Evolutionary conservation across 2,329 filamentous ascomycete genomes (phyloP).

Genomic region (Exophiala calicioides): DNA sequence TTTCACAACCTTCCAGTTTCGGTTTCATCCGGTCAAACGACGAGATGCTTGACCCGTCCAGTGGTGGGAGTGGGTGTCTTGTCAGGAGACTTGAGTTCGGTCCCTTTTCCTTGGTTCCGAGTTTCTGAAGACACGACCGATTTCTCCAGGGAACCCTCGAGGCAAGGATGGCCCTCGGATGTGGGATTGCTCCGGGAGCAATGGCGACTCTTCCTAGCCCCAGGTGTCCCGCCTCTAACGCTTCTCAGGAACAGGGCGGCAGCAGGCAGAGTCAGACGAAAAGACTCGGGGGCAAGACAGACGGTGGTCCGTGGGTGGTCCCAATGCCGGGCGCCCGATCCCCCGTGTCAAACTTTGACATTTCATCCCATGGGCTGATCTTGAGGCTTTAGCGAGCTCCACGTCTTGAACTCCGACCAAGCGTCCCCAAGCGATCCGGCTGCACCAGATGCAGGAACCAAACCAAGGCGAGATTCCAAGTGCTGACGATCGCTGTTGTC

Average conservation of each 20-base stretch:
- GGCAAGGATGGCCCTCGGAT: constrained; percentile 22
- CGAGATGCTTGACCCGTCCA: constrained; percentile 7
- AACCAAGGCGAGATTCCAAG: constrained; percentile 18
- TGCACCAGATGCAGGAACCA: constrained; percentile 27
- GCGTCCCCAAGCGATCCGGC: constrained; percentile 15
- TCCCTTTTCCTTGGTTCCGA: constrained; percentile 6
- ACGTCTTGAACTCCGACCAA: constrained; percentile 8
- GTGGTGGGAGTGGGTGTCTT: constrained; percentile 13
- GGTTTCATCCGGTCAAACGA: not conserved
- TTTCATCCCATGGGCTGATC: not conserved
- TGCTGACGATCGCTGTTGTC: constrained; percentile 25
- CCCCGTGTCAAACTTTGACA: too few relatives aligned
- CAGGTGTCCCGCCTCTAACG: not conserved
- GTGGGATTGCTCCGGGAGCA: constrained; percentile 16
- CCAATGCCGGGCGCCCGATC: too few relatives aligned
- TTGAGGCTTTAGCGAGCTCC: constrained; percentile 15
- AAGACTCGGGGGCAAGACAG: too few relatives aligned
- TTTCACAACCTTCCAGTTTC: constrained; percentile 2
- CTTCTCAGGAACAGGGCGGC: too few relatives aligned
- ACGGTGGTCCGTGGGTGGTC: too few relatives aligned
- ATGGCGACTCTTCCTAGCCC: constrained; percentile 20
- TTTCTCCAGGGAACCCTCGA: constrained; percentile 8
- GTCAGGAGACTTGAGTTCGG: constrained; percentile 13
- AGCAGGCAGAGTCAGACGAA: constrained; percentile 7
- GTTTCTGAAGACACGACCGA: constrained; percentile 10